These are phyloP conservation scores for Fusarium sp. DNA, from an alignment of 2,329 filamentous ascomycete species.

Conservation along the genomic window DNA sequence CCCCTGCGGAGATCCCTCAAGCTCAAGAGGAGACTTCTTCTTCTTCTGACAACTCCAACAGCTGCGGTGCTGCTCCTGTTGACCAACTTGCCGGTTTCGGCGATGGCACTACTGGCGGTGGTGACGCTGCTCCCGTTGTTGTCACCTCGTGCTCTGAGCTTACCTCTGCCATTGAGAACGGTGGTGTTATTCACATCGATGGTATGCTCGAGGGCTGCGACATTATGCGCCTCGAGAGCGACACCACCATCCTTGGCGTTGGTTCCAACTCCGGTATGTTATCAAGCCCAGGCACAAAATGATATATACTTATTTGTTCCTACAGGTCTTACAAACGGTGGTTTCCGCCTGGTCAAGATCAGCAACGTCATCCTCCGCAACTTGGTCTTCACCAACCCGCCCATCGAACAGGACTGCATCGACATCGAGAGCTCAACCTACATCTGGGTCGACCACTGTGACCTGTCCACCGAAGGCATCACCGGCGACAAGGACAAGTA, in stretches of 20 bases:
- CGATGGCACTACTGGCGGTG: conserved; percentile 58
- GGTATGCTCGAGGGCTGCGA: conserved; percentile 54
- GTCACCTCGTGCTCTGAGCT: conserved; percentile 59
- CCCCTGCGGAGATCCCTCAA: conserved; percentile 1
- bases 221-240: conserved; percentile 56
- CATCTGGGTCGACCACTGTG: conserved; percentile 68
- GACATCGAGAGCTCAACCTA: conserved; percentile 56
- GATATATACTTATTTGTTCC: not conserved
- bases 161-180: conserved; percentile 50
- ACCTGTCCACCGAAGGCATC: conserved; percentile 61
- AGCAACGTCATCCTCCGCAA: conserved; percentile 65
- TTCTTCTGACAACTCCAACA: conserved; percentile 8
- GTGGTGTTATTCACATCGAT: conserved; percentile 58
- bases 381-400: conserved; percentile 59
- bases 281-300: not conserved
- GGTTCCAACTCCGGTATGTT: conserved; percentile 51
- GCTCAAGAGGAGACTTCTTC: not conserved
- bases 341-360: conserved; percentile 57
- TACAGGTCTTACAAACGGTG: conserved; percentile 50
- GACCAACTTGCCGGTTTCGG: conserved; percentile 47
- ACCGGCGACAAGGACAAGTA: conserved; percentile 70
- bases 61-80: conserved; percentile 30
- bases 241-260: conserved; percentile 62
- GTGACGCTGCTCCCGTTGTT: conserved; percentile 56
- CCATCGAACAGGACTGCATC: conserved; percentile 59